These are phyloP conservation scores for Lathyrus oleraceus DNA, from an alignment of 306 rosid species.

Conservation along the genomic window DNA sequence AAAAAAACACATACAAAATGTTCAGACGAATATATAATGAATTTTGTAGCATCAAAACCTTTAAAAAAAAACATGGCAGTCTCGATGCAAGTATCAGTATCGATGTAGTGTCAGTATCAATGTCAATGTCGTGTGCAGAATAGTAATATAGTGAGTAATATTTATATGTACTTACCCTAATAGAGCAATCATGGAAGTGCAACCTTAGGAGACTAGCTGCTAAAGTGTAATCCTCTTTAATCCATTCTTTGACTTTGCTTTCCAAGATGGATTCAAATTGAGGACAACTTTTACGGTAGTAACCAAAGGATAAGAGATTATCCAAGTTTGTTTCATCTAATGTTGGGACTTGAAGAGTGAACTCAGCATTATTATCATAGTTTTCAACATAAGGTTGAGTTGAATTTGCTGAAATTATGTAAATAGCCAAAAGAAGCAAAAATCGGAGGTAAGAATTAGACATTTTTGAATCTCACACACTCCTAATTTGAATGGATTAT, in stretches of 20 bases:
- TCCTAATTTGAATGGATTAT: not conserved
- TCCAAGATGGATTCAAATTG: slow-evolving; percentile 60
- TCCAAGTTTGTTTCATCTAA: slow-evolving; percentile 43
- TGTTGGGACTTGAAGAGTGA: slow-evolving; percentile 48
- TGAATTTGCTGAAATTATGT: slow-evolving; percentile 34
- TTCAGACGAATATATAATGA: not conserved
- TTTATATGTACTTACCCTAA: slow-evolving; percentile 60
- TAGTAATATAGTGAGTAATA: not conserved
- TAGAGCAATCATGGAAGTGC: slow-evolving; percentile 86
- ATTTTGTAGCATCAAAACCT: no score
- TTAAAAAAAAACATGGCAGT: no score
- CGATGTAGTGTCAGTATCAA: no score
- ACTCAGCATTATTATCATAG: not conserved
- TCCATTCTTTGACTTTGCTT: slow-evolving; percentile 55
- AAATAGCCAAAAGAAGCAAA: slow-evolving; percentile 41
- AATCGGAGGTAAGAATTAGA: slow-evolving; percentile 29
- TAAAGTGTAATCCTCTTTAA: slow-evolving; percentile 50
- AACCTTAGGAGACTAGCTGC: slow-evolving; percentile 73
- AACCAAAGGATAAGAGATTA: slow-evolving; percentile 51
- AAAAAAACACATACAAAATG: not conserved
- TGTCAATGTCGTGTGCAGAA: no score
- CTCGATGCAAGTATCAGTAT: no score
- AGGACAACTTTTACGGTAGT: slow-evolving; percentile 63
- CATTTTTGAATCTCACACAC: slow-evolving; percentile 21
- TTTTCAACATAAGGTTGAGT: slow-evolving; percentile 20